Conservation (phyloP, 2,329 filamentous ascomycete species). For the Elsinoe necatrix region DNA sequence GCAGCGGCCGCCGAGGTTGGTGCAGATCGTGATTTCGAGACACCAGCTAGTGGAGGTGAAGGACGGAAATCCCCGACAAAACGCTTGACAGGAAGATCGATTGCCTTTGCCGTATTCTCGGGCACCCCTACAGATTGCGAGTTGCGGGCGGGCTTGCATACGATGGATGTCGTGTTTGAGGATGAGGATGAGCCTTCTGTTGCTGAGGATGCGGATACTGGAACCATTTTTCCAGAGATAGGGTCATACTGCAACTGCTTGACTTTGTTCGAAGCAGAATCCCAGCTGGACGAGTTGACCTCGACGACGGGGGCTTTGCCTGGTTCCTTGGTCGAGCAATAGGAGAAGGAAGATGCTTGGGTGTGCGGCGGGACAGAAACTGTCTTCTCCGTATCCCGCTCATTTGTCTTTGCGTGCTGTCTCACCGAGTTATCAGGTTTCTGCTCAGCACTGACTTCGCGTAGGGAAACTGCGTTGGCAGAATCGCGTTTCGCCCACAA, state of each 20-base stretch:
- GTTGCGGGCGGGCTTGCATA: background rate
- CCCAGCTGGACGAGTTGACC: constrained; percentile 25
- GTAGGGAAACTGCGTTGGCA: background rate
- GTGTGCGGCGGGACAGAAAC: background rate
- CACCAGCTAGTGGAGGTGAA: background rate
- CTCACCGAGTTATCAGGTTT: background rate
- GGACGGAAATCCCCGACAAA: background rate
- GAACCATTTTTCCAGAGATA: constrained; percentile 31
- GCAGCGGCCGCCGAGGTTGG: background rate
- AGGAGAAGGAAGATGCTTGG: constrained; percentile 14
- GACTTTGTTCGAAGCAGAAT: constrained; percentile 25
- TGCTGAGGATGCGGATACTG: background rate
- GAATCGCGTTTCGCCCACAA: constrained; percentile 19
- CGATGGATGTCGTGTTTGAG: background rate
- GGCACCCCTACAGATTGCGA: background rate
- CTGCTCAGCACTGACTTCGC: background rate
- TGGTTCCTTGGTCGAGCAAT: constrained; percentile 14
- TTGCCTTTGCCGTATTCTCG: background rate
- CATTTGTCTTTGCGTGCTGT: too few species aligned
- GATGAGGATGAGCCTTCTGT: background rate
- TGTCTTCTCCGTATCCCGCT: background rate
- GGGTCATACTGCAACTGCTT: constrained; percentile 31
- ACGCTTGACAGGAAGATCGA: constrained; percentile 20
- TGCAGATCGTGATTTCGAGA: background rate
- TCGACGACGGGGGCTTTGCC: constrained; percentile 14